Percentiles rank a stretch among this genome's conserved stretches.
phyloP scores from a whole-genome alignment of 2,329 filamentous ascomycete species.

The Gremmenia infestans region DNA sequence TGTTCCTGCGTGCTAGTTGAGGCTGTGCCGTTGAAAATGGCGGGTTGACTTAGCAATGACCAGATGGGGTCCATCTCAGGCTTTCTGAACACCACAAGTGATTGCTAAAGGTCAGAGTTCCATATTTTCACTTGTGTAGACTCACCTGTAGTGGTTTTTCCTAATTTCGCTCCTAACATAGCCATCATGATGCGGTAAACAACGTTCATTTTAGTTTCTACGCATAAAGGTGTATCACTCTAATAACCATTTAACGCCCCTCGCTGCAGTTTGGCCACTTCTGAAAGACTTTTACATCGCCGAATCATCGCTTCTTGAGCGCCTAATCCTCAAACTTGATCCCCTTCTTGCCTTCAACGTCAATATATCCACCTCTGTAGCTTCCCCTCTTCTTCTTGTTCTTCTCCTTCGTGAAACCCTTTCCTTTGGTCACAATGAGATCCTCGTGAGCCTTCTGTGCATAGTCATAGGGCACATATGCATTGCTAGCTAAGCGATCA shows the following conservation, averaged over 20 bases:
- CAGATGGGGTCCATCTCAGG: neutral
- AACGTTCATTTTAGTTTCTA: neutral
- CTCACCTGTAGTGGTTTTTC: too few relatives aligned
- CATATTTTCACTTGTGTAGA: too few relatives aligned
- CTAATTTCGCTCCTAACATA: neutral
- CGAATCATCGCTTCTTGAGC: conserved; percentile 3
- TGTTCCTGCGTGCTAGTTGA: neutral
- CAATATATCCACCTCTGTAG: conserved; percentile 84
- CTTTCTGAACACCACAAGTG: neutral
- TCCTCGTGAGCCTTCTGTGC: conserved; percentile 84
- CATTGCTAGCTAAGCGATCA: conserved; percentile 68
- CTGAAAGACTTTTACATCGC: neutral
- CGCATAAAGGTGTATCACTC: neutral
- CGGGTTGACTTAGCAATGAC: neutral
- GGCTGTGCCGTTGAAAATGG: neutral
- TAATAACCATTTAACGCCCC: neutral
- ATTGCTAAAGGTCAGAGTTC: too few relatives aligned
- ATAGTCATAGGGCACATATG: conserved; percentile 79
- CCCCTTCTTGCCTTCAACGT: conserved; percentile 74
- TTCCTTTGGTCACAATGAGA: conserved; percentile 84
- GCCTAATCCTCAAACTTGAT: conserved; percentile 89
- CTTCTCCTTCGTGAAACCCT: conserved; percentile 99
- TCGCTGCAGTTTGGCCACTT: neutral
- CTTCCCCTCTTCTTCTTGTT: conserved; percentile 95
- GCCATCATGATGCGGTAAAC: neutral